Conservation (phyloP, 2,329 filamentous ascomycete genomes). For the Scedosporium apiospermum region DNA sequence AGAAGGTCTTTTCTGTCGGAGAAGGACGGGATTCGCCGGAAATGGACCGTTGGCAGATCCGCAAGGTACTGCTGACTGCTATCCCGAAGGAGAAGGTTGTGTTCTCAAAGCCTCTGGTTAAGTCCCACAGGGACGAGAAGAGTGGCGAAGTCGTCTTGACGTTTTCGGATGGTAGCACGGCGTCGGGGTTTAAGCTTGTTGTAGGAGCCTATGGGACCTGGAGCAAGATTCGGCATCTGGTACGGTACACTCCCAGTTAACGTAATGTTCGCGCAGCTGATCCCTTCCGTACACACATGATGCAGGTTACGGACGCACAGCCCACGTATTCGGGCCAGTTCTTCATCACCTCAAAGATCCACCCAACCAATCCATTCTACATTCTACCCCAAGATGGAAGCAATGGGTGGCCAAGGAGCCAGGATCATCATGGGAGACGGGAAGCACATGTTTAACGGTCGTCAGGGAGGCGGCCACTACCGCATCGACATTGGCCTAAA, state of each 20-base stretch:
- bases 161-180: conserved; percentile 17
- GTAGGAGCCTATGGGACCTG: conserved; percentile 27
- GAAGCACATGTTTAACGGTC: conserved; percentile 22
- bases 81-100: conserved; percentile 33
- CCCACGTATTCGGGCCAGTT: conserved; percentile 38
- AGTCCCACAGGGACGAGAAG: conserved; percentile 21
- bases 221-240: conserved; percentile 25
- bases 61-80: conserved; percentile 33
- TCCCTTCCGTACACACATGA: neutral
- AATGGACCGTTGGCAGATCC: conserved; percentile 40
- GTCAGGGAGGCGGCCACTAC: conserved; percentile 36
- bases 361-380: conserved; percentile 28
- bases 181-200: conserved; percentile 27
- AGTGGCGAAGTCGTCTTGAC: conserved; percentile 25
- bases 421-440: conserved; percentile 34
- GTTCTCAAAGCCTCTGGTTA: conserved; percentile 32
- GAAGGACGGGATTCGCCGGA: conserved; percentile 31
- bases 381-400: conserved; percentile 30
- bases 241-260: conserved; percentile 13
- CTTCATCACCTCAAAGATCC: conserved; percentile 30
- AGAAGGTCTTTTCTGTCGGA: neutral
- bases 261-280: no score
- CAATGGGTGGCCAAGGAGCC: conserved; percentile 36
- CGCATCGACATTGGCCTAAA: conserved; percentile 30
- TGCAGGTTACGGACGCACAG: conserved; percentile 18